Evolutionary conservation across 2,329 filamentous ascomycete species (phyloP).

Genomic region (Alternaria ethzedia): DNA sequence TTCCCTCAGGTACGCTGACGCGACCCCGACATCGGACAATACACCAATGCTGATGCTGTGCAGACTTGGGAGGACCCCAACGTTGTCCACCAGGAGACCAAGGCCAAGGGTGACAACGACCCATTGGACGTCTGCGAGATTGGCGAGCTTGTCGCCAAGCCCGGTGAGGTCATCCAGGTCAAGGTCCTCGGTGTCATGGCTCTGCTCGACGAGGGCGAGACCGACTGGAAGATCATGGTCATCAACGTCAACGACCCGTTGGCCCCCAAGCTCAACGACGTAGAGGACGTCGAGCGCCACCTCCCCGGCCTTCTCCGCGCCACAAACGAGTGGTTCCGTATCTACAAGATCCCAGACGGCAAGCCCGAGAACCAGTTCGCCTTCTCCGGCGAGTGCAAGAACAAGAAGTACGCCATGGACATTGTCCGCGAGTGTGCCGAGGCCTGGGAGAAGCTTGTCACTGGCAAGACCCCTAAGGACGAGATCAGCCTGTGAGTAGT

Average conservation of each 20-base stretch:
- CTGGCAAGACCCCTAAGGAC: constrained; percentile 81
- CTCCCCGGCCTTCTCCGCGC: constrained; percentile 94
- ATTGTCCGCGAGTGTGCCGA: constrained; percentile 95
- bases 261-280: constrained; percentile 94
- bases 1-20: constrained; percentile 82
- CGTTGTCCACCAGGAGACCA: constrained; percentile 94
- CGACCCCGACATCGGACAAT: constrained; percentile 36
- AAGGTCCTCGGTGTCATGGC: constrained; percentile 99
- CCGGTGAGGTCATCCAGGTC: constrained; percentile 98
- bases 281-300: constrained; percentile 98
- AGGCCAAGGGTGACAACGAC: constrained; percentile 99
- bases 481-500: constrained; percentile 79
- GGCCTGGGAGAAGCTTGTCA: constrained; percentile 95
- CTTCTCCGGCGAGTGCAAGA: constrained; percentile 99
- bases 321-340: constrained; percentile 99
- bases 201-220: constrained; percentile 98
- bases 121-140: constrained; percentile 99
- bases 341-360: constrained; percentile 99
- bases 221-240: constrained; percentile 99
- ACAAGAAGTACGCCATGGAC: constrained; percentile 97
- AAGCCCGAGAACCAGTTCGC: constrained; percentile 99
- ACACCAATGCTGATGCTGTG: constrained; percentile 32
- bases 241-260: constrained; percentile 98
- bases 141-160: constrained; percentile 94
- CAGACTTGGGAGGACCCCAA: constrained; percentile 99